phyloP scores from a whole-genome alignment of 148 eudicot genomes.

The Vaccinium macrocarpon region DNA sequence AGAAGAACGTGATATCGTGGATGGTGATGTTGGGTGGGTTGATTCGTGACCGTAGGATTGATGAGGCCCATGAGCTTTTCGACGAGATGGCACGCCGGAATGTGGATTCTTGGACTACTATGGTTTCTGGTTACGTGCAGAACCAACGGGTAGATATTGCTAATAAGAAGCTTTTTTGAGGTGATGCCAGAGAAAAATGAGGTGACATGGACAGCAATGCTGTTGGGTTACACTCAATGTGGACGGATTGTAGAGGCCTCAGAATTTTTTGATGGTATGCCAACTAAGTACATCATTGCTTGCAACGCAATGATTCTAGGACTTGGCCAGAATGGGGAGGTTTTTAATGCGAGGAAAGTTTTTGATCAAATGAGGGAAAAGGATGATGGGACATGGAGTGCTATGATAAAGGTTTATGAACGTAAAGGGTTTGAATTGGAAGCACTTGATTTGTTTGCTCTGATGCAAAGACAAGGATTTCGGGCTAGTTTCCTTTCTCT shows the following conservation, averaged over 20 bases:
- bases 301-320: constrained; percentile 51
- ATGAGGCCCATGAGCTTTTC: constrained; percentile 41
- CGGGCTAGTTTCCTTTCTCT: constrained; percentile 34
- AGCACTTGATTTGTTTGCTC: constrained; percentile 32
- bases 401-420: constrained; percentile 45
- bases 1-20: constrained; percentile 46
- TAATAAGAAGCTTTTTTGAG: constrained; percentile 56
- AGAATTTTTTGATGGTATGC: constrained; percentile 45
- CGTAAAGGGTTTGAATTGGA: constrained; percentile 40
- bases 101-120: constrained; percentile 49
- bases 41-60: constrained; percentile 30
- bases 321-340: constrained; percentile 48
- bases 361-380: constrained; percentile 37
- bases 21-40: constrained; percentile 47
- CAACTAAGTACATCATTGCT: constrained; percentile 33
- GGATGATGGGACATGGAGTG: constrained; percentile 53
- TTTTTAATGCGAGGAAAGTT: constrained; percentile 36
- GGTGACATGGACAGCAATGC: constrained; percentile 55
- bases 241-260: constrained; percentile 52
- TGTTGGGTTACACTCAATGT: constrained; percentile 47
- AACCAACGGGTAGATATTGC: constrained; percentile 42
- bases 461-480: constrained; percentile 38
- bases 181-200: constrained; percentile 60
- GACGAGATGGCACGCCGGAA: constrained; percentile 44
- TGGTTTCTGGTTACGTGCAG: constrained; percentile 38